Conservation (phyloP, 306 rosid genomes). For the Leucaena leucocephala region DNA sequence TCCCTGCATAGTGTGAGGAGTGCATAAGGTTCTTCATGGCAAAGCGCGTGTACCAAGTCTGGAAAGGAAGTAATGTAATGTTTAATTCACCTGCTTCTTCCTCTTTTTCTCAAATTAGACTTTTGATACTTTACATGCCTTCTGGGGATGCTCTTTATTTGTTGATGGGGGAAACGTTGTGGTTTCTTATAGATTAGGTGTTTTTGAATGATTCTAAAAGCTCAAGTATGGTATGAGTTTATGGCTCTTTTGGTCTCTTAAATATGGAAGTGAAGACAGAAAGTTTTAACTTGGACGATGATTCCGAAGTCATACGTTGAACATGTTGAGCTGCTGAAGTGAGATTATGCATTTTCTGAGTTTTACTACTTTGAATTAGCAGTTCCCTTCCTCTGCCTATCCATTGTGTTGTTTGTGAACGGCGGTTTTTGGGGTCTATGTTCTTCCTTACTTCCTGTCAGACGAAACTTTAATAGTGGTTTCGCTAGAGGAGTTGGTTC, state of each 20-base stretch:
- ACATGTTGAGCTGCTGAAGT: slow-evolving; percentile 24
- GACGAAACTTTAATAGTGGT: slow-evolving; percentile 16
- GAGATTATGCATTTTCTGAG: slow-evolving; percentile 20
- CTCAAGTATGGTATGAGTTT: slow-evolving; percentile 22
- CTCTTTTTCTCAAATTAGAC: slow-evolving; percentile 9
- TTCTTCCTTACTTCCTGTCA: slow-evolving; percentile 16
- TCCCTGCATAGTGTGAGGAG: slow-evolving; percentile 38
- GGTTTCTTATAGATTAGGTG: background rate
- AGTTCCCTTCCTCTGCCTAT: slow-evolving; percentile 1
- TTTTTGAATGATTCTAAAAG: slow-evolving; percentile 10
- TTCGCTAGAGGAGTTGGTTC: slow-evolving; percentile 18
- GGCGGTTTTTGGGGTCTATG: background rate
- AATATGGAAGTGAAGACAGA: slow-evolving; percentile 11
- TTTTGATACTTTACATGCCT: slow-evolving; percentile 31
- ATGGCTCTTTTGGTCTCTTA: slow-evolving; percentile 28
- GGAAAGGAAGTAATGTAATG: slow-evolving; percentile 95
- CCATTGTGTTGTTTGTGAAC: slow-evolving; percentile 23
- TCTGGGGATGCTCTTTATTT: slow-evolving; percentile 47
- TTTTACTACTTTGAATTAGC: background rate
- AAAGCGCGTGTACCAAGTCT: slow-evolving; percentile 82
- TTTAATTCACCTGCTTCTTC: slow-evolving; percentile 16
- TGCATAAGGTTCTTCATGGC: slow-evolving; percentile 56
- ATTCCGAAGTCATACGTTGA: slow-evolving; percentile 10
- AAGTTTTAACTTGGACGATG: background rate
- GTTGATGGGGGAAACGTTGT: slow-evolving; percentile 6